phyloP scores from a whole-genome alignment of 2,329 filamentous ascomycete genomes.

The Blastomyces percursus region DNA sequence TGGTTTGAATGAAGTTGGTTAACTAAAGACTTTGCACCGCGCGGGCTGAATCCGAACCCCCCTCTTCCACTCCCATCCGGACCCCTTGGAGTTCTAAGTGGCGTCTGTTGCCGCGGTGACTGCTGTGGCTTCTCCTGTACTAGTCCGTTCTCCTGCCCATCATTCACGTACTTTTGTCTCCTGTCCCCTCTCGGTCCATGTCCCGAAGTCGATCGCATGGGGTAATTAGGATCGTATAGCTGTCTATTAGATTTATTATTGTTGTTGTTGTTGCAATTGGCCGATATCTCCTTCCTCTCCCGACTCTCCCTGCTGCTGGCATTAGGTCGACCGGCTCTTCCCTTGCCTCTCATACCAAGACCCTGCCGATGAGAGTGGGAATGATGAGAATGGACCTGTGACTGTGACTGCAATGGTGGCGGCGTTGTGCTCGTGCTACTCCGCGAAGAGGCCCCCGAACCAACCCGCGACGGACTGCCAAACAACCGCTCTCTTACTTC shows the following conservation, averaged over 20 bases:
- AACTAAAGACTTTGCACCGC: conserved; percentile 42
- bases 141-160: background rate
- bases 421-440: conserved; percentile 46
- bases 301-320: conserved; percentile 30
- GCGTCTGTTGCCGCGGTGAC: conserved; percentile 39
- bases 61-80: conserved; percentile 67
- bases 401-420: conserved; percentile 26
- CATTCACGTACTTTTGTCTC: conserved; percentile 6
- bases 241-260: conserved; percentile 37
- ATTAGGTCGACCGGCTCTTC: conserved; percentile 17
- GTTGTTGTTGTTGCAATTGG: background rate
- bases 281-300: conserved; percentile 35
- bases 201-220: conserved; percentile 50
- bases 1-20: background rate
- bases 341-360: conserved; percentile 40
- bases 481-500: conserved; percentile 82
- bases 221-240: conserved; percentile 67
- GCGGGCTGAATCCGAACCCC: conserved; percentile 62
- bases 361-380: conserved; percentile 20
- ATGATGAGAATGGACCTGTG: conserved; percentile 16
- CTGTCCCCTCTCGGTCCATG: conserved; percentile 30
- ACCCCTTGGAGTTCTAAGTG: conserved; percentile 63
- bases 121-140: conserved; percentile 8
- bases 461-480: conserved; percentile 42
- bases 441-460: conserved; percentile 50